Conservation (phyloP, 23 red algal genomes). For the Gracilaria domingensis region DNA sequence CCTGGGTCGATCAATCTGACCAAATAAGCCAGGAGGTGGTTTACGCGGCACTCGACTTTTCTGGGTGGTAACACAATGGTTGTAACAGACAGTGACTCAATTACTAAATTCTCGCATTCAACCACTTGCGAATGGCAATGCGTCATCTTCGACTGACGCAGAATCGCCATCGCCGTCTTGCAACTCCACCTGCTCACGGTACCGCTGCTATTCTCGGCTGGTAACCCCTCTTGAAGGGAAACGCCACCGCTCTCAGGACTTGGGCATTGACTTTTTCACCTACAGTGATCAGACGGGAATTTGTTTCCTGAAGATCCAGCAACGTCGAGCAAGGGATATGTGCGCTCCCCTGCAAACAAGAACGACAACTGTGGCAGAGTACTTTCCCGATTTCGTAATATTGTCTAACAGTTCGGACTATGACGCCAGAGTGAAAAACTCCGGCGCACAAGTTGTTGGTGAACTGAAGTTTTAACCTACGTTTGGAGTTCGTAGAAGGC, state of each 20-base stretch:
- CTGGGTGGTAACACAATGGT: too few species aligned
- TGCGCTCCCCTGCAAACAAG: not conserved
- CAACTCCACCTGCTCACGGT: not conserved
- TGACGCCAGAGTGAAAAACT: conserved; percentile 9
- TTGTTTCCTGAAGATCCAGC: conserved; percentile 28
- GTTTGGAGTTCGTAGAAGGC: too few species aligned
- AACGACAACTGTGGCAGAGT: conserved; percentile 7
- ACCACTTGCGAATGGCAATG: too few species aligned
- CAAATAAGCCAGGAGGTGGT: too few species aligned
- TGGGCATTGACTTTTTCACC: conserved; percentile 22
- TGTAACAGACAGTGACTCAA: too few species aligned
- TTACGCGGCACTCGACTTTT: too few species aligned
- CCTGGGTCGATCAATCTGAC: too few species aligned
- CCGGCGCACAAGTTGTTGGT: not conserved
- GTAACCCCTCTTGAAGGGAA: not conserved
- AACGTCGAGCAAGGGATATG: conserved; percentile 3
- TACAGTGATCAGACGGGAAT: not conserved
- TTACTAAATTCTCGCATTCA: too few species aligned
- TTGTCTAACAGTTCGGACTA: conserved; percentile 12
- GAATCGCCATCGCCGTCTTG: not conserved
- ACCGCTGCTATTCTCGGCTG: conserved; percentile 30
- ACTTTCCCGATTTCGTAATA: conserved; percentile 19
- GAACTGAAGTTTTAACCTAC: not conserved
- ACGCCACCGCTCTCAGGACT: not conserved
- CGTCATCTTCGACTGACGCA: not conserved